Conservation (phyloP, 2,329 filamentous ascomycete genomes). For the Paramyrothecium roridum region DNA sequence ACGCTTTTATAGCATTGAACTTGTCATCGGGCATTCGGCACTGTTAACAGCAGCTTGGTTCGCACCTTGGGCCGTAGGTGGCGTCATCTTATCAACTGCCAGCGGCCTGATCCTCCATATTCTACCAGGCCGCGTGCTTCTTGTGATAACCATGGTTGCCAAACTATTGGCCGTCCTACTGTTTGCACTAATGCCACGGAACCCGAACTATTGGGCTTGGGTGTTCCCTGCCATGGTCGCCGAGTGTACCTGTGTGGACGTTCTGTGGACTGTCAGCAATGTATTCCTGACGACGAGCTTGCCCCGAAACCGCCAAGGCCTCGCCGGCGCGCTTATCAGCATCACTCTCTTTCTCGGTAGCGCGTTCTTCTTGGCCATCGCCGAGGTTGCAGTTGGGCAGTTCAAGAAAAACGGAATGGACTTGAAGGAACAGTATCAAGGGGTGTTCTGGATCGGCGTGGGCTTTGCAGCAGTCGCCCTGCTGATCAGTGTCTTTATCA, state of each 20-base stretch:
- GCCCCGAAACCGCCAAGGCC: slow-evolving; percentile 55
- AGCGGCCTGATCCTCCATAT: slow-evolving; percentile 55
- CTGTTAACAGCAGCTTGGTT: slow-evolving; percentile 58
- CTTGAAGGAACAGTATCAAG: slow-evolving; percentile 50
- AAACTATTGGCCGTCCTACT: slow-evolving; percentile 49
- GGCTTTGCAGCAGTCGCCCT: slow-evolving; percentile 46
- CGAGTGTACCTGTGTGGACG: slow-evolving; percentile 62
- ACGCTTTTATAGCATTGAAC: slow-evolving; percentile 40
- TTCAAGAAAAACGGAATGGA: slow-evolving; percentile 38
- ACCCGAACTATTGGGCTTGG: slow-evolving; percentile 60
- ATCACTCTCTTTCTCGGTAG: slow-evolving; percentile 60
- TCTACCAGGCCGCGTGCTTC: slow-evolving; percentile 48
- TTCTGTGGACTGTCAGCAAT: slow-evolving; percentile 63
- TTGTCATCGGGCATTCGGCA: slow-evolving; percentile 48
- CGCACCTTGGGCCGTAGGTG: slow-evolving; percentile 55
- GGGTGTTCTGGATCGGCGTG: slow-evolving; percentile 59
- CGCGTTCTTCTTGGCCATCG: slow-evolving; percentile 60
- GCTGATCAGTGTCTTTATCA: slow-evolving; percentile 27
- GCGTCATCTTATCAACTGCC: slow-evolving; percentile 50
- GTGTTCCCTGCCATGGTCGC: slow-evolving; percentile 60
- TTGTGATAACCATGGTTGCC: slow-evolving; percentile 48
- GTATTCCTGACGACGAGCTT: slow-evolving; percentile 66
- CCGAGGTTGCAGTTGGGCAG: slow-evolving; percentile 50
- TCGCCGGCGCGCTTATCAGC: slow-evolving; percentile 64
- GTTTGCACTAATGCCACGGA: slow-evolving; percentile 52